phyloP scores from a whole-genome alignment of 1,139 yeast genomes.

The Pichia sp. region DNA sequence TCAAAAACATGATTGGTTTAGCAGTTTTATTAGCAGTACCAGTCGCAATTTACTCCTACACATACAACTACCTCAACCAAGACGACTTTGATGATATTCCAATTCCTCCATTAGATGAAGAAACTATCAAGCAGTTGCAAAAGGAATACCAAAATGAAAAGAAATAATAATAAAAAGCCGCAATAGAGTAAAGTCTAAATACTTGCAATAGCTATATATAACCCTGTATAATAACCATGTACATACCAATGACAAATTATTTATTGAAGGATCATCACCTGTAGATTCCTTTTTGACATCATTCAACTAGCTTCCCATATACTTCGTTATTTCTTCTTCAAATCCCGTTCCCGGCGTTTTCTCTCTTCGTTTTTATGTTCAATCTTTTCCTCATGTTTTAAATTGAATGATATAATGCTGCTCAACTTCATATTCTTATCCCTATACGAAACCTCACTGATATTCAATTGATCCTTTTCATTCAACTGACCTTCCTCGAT shows the following conservation, averaged over 20 bases:
- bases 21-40: constrained; percentile 53
- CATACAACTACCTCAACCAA: constrained; percentile 60
- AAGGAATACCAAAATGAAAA: constrained; percentile 45
- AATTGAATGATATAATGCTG: not conserved
- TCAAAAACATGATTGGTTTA: constrained; percentile 62
- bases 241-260: too few relatives aligned
- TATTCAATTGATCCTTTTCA: not conserved
- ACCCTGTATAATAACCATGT: not conserved
- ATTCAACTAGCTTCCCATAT: not conserved
- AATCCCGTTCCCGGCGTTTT: not conserved
- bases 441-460: not conserved
- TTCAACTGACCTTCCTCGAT: constrained; percentile 20
- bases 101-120: constrained; percentile 81
- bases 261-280: too few relatives aligned
- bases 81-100: constrained; percentile 91
- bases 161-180: not conserved
- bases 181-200: not conserved
- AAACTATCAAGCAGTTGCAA: constrained; percentile 62
- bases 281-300: not conserved
- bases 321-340: not conserved
- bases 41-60: constrained; percentile 62
- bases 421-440: not conserved
- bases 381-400: not conserved
- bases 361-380: not conserved
- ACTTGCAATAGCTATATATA: not conserved